These are phyloP conservation scores for Kluyveromyces aestuarii DNA, from an alignment of 805 yeast genomes.

Conservation along the genomic window DNA sequence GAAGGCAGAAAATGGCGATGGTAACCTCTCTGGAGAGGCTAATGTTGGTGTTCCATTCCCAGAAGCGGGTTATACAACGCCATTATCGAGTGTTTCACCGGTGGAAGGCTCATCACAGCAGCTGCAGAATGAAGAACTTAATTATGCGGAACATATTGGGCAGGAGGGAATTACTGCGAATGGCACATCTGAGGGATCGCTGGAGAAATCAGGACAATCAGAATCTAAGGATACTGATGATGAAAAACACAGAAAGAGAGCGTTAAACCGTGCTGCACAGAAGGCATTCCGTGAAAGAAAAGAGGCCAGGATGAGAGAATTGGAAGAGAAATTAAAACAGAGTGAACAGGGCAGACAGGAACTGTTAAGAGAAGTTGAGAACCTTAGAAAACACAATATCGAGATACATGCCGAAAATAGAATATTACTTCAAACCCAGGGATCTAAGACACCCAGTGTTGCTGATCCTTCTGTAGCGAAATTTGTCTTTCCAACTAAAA, in stretches of 20 bases:
- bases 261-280: constrained; percentile 82
- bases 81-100: neutral
- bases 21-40: no score
- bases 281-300: constrained; percentile 79
- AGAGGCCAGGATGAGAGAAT: constrained; percentile 60
- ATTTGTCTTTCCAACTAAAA: neutral
- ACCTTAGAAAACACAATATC: constrained; percentile 43
- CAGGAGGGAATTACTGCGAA: no score
- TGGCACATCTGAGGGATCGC: no score
- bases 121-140: no score
- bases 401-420: constrained; percentile 56
- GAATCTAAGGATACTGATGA: constrained; percentile 22
- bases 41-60: neutral
- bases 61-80: constrained; percentile 1
- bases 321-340: constrained; percentile 47
- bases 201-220: neutral
- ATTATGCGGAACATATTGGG: no score
- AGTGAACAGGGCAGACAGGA: constrained; percentile 47
- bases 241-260: constrained; percentile 50
- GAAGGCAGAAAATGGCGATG: neutral
- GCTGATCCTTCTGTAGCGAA: neutral
- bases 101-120: no score
- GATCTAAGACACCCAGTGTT: neutral
- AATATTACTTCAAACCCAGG: constrained; percentile 30
- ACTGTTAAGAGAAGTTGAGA: constrained; percentile 41